Evolutionary conservation across 2,329 filamentous ascomycete species (phyloP), one percentile per base, ranked within the genome.

Genomic region (Trichophyton benhamiae): DNA sequence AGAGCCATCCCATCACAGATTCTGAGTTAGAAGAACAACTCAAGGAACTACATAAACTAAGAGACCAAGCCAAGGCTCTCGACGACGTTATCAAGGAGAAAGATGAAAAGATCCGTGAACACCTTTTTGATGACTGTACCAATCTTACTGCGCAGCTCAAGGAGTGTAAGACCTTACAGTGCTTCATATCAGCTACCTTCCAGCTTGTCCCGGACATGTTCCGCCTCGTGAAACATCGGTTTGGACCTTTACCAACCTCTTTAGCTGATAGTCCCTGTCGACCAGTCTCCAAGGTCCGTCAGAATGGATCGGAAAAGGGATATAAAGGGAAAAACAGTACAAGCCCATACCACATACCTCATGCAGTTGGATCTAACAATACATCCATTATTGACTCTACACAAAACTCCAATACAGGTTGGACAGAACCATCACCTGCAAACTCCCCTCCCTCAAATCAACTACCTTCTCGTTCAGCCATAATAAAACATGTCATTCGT

Each of bases 151-250:
- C 63, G 42, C 62, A 63, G 41, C 67, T 68, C 63, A 64, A 66
- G 57, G 60, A 68, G 44, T 71, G 68, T 59, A 57, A 62, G 7
- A 66, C 52, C 57, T 55, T 73, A 41, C 65, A 65, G 57, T 74
- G 72, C 64, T 68, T 70, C 44, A 63, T 71, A 53, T 65, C 68
- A 27, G 67, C 67, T 17, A 69, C 69, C 2, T 65, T 71, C 36
- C 65, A 66, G 22, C 68, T 69, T 55, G 63, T 70, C 3, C 71
- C 72, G 0, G 66, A 67, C 27, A 61, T 71, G 15, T 65, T 70
- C 41, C 66, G 67, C 42, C 64, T 68, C 2, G 59, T 72, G 44
- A 67, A 65, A 22, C 66, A 69, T 63, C 66, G 67, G 30, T 70
- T 72, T 60, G 66, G 66, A 13, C 64, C 69, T 3, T 58, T 68